These are phyloP conservation scores for Hypoxylon sp. DNA, from an alignment of 2,329 filamentous ascomycete species.

Conservation along the genomic window DNA sequence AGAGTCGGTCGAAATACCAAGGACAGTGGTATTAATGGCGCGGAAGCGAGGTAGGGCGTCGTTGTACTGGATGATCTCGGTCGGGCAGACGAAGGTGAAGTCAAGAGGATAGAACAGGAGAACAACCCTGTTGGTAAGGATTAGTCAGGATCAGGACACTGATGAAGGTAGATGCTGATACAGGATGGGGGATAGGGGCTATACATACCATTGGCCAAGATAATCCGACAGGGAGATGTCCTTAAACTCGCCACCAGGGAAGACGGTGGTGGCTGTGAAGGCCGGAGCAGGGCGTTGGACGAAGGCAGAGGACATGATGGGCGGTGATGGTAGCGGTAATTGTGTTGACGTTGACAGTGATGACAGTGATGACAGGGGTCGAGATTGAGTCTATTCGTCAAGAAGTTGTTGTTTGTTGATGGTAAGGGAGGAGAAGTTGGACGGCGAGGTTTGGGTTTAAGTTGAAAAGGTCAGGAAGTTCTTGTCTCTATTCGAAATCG, in stretches of 20 bases:
- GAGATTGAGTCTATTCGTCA: not conserved
- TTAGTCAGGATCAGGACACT: constrained; percentile 4
- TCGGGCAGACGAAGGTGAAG: constrained; percentile 77
- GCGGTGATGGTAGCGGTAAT: not conserved
- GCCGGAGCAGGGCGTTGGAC: constrained; percentile 65
- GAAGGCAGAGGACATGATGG: constrained; percentile 61
- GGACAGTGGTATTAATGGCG: constrained; percentile 70
- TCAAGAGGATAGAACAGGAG: constrained; percentile 78
- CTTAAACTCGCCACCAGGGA: constrained; percentile 64
- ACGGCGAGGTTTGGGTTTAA: constrained; percentile 2
- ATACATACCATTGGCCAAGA: constrained; percentile 62
- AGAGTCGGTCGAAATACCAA: constrained; percentile 73
- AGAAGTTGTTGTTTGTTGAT: constrained; percentile 11
- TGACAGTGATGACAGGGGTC: not conserved
- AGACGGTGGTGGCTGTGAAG: constrained; percentile 66
- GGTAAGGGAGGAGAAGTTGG: constrained; percentile 5
- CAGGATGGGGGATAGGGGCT: constrained; percentile 3
- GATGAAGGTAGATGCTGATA: not conserved
- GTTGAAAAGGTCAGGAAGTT: constrained; percentile 17
- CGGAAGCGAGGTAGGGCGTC: constrained; percentile 72
- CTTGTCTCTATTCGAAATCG: constrained; percentile 18
- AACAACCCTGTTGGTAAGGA: constrained; percentile 65
- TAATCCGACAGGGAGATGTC: constrained; percentile 63
- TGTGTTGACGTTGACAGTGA: not conserved
- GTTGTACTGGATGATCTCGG: constrained; percentile 76